A percentile compares a stretch with the other conserved stretches of the same genome.
Evolutionary conservation across 129 eudicot genomes (phyloP).

Genomic region (Ambrosia artemisiifolia): DNA sequence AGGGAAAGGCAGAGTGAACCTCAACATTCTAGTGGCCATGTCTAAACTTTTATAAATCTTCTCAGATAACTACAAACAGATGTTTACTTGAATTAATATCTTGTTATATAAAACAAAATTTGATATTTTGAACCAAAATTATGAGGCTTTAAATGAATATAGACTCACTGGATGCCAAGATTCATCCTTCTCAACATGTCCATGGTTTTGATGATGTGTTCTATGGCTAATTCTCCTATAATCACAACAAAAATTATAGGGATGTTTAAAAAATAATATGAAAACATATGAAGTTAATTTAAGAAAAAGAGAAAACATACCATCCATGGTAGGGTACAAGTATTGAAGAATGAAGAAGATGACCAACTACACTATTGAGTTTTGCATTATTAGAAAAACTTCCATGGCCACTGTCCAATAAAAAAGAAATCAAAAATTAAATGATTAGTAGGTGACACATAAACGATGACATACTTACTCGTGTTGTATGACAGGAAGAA

Average conservation of each 20-base stretch:
- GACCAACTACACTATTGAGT: slow-evolving; percentile 89
- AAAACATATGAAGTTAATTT: background rate
- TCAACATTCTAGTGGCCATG: slow-evolving; percentile 39
- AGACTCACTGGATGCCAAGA: slow-evolving; percentile 42
- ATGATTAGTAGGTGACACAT: no score
- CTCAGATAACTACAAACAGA: slow-evolving; percentile 57
- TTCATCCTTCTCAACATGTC: slow-evolving; percentile 42
- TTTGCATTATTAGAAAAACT: slow-evolving; percentile 78
- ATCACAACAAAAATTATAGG: background rate
- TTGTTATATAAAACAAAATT: background rate
- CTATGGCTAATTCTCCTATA: slow-evolving; percentile 55
- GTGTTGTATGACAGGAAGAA: no score
- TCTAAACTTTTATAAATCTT: slow-evolving; percentile 66
- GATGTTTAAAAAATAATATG: background rate
- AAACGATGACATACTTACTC: no score
- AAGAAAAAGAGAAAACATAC: slow-evolving; percentile 23
- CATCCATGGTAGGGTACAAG: slow-evolving; percentile 99
- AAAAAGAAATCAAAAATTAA: slow-evolving; percentile 1
- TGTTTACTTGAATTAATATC: background rate
- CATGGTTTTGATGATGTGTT: slow-evolving; percentile 47
- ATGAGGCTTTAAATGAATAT: background rate
- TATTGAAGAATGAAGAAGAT: slow-evolving; percentile 87
- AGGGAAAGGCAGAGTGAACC: slow-evolving; percentile 92
- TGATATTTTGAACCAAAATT: background rate
- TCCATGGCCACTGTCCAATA: slow-evolving; percentile 85